phyloP scores from a whole-genome alignment of 164 flowering plant species.

The Amborella trichopoda region DNA sequence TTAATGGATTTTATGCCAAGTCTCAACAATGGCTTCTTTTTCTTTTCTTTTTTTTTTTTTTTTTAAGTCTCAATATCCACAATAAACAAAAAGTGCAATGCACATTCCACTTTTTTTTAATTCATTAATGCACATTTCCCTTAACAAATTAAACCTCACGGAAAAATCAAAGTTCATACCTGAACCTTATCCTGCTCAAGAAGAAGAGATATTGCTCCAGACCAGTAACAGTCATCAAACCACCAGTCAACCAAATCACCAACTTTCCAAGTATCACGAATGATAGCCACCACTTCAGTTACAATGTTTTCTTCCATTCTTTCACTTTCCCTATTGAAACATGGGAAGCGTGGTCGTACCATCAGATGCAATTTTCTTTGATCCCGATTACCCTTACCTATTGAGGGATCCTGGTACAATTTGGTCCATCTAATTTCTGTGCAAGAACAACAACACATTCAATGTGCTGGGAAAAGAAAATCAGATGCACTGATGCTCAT shows the following conservation, averaged over 20 bases:
- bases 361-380: conserved; percentile 29
- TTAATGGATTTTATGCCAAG: no score
- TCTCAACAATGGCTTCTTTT: no score
- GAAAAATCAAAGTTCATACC: no score
- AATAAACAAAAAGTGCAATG: no score
- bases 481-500: no score
- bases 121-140: no score
- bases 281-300: conserved; percentile 35
- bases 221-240: conserved; percentile 58
- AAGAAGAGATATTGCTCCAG: conserved; percentile 36
- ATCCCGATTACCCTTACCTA: conserved; percentile 5
- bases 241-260: conserved; percentile 91
- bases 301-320: conserved; percentile 17
- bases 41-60: no score
- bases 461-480: not conserved
- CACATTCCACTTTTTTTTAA: no score
- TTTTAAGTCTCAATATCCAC: no score
- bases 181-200: conserved; percentile 30
- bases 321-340: conserved; percentile 24
- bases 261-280: conserved; percentile 43
- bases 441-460: conserved; percentile 2
- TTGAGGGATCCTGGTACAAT: conserved; percentile 21
- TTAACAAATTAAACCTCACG: no score
- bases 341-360: conserved; percentile 77
- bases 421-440: conserved; percentile 18